Base-by-base conservation (phyloP, 2,329 filamentous ascomycete species). In the Zarea fungicola region DNA sequence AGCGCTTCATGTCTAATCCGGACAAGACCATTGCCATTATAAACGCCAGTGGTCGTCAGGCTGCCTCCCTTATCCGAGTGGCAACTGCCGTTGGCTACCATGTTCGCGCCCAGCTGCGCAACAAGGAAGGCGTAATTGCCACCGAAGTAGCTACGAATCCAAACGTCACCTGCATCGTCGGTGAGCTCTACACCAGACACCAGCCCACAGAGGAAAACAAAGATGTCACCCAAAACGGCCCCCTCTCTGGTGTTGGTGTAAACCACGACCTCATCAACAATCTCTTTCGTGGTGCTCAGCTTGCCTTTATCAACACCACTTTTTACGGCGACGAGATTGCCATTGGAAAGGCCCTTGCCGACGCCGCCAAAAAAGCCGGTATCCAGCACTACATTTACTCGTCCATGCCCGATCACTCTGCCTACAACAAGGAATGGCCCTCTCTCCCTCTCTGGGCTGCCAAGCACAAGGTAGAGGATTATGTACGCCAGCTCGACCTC, bases 221-320 rank as follows among this genome's bases (percentile, higher is more conserved):
- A 54, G 78, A 82, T 67, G 85, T 95, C 60, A 87, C 85, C 43
- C 77, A 72, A 69, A 86, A 75, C 73, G 87, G 66, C 55, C 80
- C 63, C 60, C 85, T 81, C 45, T 74, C 74, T 35, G 78, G 78
- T 36, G 76, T 82, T 54, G 79, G 85, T 54, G 81, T 92, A 61
- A 89, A 89, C 63, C 77, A 83, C 58, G 74, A 75, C 2, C 68
- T 96, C 56, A 86, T 96, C 62, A 76, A 80, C 47, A 77, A 86
- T 56, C 77, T 97, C 18, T 97, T 97, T 75, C 74, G 78, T 31
- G 89, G 88, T 53, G 86, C 88, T 19, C 86, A 95, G 58, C 78
- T 95, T 44, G 93, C 93, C 52, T 99, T 97, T 68, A 90, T 97
- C 73, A 99, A 99, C 72, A 99, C 93, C 35, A 95, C 90, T 5